Evolutionary conservation across 2,329 filamentous ascomycete species (phyloP).

Genomic region (Penicillium crustosum): DNA sequence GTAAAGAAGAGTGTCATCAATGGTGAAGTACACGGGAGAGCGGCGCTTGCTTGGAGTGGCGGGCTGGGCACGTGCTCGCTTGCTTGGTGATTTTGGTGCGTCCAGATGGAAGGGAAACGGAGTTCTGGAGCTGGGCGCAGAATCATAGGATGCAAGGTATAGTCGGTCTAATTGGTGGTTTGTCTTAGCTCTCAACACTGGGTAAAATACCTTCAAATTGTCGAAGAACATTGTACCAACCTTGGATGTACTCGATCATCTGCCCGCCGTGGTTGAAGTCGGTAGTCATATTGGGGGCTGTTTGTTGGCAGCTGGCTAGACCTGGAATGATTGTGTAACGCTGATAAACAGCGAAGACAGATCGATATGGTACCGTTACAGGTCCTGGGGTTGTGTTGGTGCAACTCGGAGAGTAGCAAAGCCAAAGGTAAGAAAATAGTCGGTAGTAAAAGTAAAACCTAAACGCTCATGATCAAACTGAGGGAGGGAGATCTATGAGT

Average conservation of each 20-base stretch:
- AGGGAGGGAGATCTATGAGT: background rate
- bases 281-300: conserved; percentile 45
- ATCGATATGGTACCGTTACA: conserved; percentile 6
- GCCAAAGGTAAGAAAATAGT: conserved; percentile 17
- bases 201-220: conserved; percentile 35
- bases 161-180: conserved; percentile 68
- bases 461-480: conserved; percentile 32
- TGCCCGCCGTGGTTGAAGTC: conserved; percentile 70
- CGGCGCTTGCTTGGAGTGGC: conserved; percentile 55
- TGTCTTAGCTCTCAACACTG: conserved; percentile 15
- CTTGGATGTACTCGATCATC: conserved; percentile 94
- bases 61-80: conserved; percentile 64
- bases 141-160: conserved; percentile 89
- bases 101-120: conserved; percentile 76
- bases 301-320: background rate
- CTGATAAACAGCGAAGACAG: conserved; percentile 7
- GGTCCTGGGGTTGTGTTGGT: background rate
- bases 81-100: conserved; percentile 66
- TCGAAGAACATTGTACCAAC: conserved; percentile 53
- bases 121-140: conserved; percentile 76
- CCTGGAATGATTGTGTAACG: conserved; percentile 3
- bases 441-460: conserved; percentile 17
- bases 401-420: conserved; percentile 9
- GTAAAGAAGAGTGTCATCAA: conserved; percentile 89
- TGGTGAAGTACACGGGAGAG: conserved; percentile 88